These are phyloP conservation scores for Serendipita sp. DNA, from an alignment of 768 basidiomycete species.

Conservation along the genomic window DNA sequence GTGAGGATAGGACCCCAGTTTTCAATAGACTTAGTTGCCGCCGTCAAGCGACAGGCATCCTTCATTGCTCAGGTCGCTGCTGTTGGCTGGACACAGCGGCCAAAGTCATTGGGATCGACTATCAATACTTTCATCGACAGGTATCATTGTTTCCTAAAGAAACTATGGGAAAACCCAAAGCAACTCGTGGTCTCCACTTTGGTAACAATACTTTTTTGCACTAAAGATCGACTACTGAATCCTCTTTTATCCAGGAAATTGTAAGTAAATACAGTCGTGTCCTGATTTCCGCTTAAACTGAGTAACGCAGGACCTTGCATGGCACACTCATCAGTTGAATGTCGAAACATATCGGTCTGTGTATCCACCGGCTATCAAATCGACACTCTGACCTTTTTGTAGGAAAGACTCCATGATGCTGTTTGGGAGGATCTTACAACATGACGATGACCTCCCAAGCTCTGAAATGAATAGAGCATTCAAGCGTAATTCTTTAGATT, in stretches of 20 bases:
- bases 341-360: slow-evolving; percentile 9
- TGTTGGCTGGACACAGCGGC: slow-evolving; percentile 11
- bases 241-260: neutral
- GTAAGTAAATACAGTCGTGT: neutral
- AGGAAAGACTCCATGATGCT: slow-evolving; percentile 7
- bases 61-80: slow-evolving; percentile 10
- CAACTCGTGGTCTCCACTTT: slow-evolving; percentile 11
- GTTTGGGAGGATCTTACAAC: slow-evolving; percentile 8
- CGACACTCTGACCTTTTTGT: neutral
- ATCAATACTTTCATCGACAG: neutral
- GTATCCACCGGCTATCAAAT: neutral
- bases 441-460: slow-evolving; percentile 11
- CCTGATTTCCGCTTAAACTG: neutral
- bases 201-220: neutral
- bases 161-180: slow-evolving; percentile 6
- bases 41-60: slow-evolving; percentile 12
- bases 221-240: neutral
- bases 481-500: neutral
- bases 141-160: neutral
- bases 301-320: slow-evolving; percentile 10
- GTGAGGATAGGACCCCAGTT: neutral
- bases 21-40: slow-evolving; percentile 8
- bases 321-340: slow-evolving; percentile 14
- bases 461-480: neutral
- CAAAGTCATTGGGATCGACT: neutral